Conservation (phyloP, 306 rosid species). For the Begonia masoniana region DNA sequence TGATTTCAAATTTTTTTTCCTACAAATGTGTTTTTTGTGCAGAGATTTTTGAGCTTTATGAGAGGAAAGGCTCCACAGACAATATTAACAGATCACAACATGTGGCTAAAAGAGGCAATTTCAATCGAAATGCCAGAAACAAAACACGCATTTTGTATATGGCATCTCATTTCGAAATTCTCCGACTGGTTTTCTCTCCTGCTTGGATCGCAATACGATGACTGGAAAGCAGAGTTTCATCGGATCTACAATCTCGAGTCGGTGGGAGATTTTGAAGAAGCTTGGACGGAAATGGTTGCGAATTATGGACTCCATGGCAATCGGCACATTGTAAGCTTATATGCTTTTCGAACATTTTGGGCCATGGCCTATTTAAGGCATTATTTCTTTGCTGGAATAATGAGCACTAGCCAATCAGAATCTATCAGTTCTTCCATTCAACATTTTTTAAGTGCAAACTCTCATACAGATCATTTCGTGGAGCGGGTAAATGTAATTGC, state of each 20-base stretch:
- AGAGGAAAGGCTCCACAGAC: constrained; percentile 78
- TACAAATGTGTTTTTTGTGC: constrained; percentile 9
- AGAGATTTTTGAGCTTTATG: constrained; percentile 73
- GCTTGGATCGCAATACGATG: constrained; percentile 63
- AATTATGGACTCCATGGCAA: constrained; percentile 54
- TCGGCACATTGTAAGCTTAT: constrained; percentile 63
- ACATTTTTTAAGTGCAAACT: constrained; percentile 59
- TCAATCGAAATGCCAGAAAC: constrained; percentile 57
- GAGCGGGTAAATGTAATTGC: constrained; percentile 39
- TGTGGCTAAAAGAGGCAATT: constrained; percentile 85
- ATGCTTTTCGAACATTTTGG: constrained; percentile 61
- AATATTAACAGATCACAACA: constrained; percentile 67
- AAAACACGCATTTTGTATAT: constrained; percentile 69
- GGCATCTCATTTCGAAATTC: constrained; percentile 70
- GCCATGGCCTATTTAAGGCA: constrained; percentile 69
- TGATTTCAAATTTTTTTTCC: neutral
- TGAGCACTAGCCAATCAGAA: constrained; percentile 45
- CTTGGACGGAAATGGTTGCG: constrained; percentile 68
- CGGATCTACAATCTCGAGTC: constrained; percentile 53
- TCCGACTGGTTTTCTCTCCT: constrained; percentile 72
- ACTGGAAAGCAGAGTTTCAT: constrained; percentile 75
- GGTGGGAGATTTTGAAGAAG: constrained; percentile 59
- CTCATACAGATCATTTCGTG: constrained; percentile 48
- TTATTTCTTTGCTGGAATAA: constrained; percentile 66
- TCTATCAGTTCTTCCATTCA: constrained; percentile 51